Base-by-base conservation (phyloP, 805 yeast species). In the Kluyveromyces nonfermentans region DNA sequence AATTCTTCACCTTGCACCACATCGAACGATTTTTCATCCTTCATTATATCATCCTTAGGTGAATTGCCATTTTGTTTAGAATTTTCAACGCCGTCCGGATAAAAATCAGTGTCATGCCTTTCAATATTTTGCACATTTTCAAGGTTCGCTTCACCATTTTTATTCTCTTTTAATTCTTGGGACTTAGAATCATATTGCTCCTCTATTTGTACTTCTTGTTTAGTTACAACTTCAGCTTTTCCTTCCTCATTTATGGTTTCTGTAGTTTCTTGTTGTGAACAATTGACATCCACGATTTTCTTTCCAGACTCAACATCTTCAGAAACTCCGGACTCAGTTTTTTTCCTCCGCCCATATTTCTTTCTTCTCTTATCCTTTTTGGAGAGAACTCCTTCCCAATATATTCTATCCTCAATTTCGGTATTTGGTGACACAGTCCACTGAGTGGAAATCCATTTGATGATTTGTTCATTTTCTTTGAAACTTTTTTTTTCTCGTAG, bases 401-500 rank as follows among this genome's bases (percentile, higher is more conserved):
- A 68, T 46, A 70, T 65, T 17, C 70, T 70, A 46, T 72, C 73
- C 38, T 71, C 73, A 7, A 78, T 62, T 51, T 83, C 93, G 51
- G 80, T 84, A 1, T 68, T 51, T 0, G 95, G 88, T 0, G 82
- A 71, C 2, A 85, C 73, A 33, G 59, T 34, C 64, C 61, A 56
- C 7, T 54, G 44, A 5, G 57, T 48, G 10, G 60, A 47, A 7
- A 59, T 16, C 21, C 44, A 40, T 12, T 51, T 42, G 12, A 57
- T 17, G 3, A 63, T 49, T 5, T 50, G 34, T 34, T 63, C 67
- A 21, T 55, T 78, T 43, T 83, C 73, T 2, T 68, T 68, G 51
- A 93, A 63, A 53, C 76, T 78, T 35, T 68, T 69, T 49, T 89
- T 75, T 53, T 73, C 77, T 56, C 82, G 82, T 46, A 78, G 70